phyloP scores from a whole-genome alignment of 164 flowering plant genomes.

The Sextonia rubra region DNA sequence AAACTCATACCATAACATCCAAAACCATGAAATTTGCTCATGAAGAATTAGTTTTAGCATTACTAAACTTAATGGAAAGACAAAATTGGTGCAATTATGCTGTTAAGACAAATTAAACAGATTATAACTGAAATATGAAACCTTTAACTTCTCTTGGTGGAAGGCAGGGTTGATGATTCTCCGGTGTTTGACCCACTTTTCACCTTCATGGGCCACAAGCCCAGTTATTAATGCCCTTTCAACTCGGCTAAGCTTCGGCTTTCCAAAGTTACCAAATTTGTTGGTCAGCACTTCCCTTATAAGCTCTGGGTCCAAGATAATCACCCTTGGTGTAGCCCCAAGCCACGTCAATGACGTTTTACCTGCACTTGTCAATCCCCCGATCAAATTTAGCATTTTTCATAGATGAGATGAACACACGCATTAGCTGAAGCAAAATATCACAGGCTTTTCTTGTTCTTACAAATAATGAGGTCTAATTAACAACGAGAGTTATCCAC shows the following conservation, averaged over 20 bases:
- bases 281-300: slow-evolving; percentile 12
- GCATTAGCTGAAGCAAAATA: no score
- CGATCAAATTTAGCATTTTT: neutral
- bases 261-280: slow-evolving; percentile 14
- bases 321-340: slow-evolving; percentile 9
- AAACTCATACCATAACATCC: no score
- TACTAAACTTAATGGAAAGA: no score
- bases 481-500: no score
- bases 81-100: neutral
- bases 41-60: no score
- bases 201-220: slow-evolving; percentile 11
- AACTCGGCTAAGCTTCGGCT: neutral
- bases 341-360: slow-evolving; percentile 7
- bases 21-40: no score
- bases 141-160: slow-evolving; percentile 28
- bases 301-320: slow-evolving; percentile 12
- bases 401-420: no score
- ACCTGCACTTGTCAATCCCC: slow-evolving; percentile 3
- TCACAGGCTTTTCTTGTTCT: no score
- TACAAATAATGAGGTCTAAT: no score
- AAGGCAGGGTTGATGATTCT: slow-evolving; percentile 30
- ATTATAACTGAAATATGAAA: neutral
- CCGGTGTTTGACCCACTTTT: slow-evolving; percentile 30
- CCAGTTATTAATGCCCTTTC: slow-evolving; percentile 8
- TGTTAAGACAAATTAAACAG: neutral